phyloP scores from a whole-genome alignment of 1,139 yeast genomes.

The Pichia sp. region DNA sequence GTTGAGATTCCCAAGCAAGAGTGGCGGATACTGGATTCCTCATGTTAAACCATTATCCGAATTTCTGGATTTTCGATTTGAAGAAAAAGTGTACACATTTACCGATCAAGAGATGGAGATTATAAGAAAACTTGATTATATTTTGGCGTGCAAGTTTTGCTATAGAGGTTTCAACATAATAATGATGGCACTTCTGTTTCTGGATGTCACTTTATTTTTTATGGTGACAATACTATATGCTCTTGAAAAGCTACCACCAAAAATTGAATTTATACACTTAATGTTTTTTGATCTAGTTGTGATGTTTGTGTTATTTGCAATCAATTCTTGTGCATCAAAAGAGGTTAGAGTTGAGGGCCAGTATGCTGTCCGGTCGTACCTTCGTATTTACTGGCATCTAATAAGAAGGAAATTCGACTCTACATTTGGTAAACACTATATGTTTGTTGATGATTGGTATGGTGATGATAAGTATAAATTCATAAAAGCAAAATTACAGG shows the following conservation, averaged over 20 bases:
- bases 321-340: slow-evolving; percentile 17
- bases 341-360: slow-evolving; percentile 17
- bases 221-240: not conserved
- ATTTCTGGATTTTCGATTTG: slow-evolving; percentile 6
- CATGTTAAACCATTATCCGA: slow-evolving; percentile 9
- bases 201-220: not conserved
- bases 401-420: slow-evolving; percentile 3
- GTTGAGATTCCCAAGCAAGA: slow-evolving; percentile 5
- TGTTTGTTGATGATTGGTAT: slow-evolving; percentile 22
- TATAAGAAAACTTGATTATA: slow-evolving; percentile 8
- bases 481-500: slow-evolving; percentile 9
- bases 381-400: slow-evolving; percentile 16
- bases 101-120: slow-evolving; percentile 7
- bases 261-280: slow-evolving; percentile 15
- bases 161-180: slow-evolving; percentile 7
- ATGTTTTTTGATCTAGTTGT: slow-evolving; percentile 14
- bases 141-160: slow-evolving; percentile 6
- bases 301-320: slow-evolving; percentile 11
- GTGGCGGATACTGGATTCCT: slow-evolving; percentile 5
- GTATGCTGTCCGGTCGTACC: slow-evolving; percentile 7
- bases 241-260: slow-evolving; percentile 2
- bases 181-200: slow-evolving; percentile 2
- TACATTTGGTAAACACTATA: slow-evolving; percentile 9
- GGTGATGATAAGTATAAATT: slow-evolving; percentile 19
- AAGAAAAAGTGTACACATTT: not conserved